Evolutionary conservation across 139 green algal genomes (phyloP).

Genomic region (Pleodorina starrii): DNA sequence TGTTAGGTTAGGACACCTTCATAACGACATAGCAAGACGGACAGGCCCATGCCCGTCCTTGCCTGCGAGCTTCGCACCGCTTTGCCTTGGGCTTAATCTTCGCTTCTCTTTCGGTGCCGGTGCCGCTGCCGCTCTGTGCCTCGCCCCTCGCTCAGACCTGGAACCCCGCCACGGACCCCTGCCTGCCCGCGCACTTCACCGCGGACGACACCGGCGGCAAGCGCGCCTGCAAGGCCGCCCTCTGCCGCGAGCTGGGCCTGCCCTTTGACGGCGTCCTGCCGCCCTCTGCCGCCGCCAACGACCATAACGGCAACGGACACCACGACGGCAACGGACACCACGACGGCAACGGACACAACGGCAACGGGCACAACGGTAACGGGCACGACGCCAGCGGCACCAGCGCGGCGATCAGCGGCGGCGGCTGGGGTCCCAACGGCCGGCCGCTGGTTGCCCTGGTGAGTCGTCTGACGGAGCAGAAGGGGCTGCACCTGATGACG

Average conservation of each 20-base stretch:
- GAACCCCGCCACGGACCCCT: slow-evolving; percentile 39
- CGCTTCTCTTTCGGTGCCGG: too few relatives aligned
- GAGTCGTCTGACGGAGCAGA: slow-evolving; percentile 91
- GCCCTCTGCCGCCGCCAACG: not conserved
- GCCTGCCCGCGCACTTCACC: slow-evolving; percentile 59
- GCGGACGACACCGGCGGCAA: slow-evolving; percentile 63
- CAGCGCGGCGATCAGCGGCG: not conserved
- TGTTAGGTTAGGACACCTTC: too few relatives aligned
- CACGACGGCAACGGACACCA: too few relatives aligned
- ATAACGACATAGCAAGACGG: too few relatives aligned
- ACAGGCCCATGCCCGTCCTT: too few relatives aligned
- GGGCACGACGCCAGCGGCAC: too few relatives aligned
- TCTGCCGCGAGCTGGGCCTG: slow-evolving; percentile 64
- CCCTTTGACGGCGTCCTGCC: slow-evolving; percentile 43
- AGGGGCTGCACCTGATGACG: slow-evolving; percentile 93
- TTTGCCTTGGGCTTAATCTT: too few relatives aligned
- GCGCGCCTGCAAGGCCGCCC: slow-evolving; percentile 65
- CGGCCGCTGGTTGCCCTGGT: slow-evolving; percentile 89
- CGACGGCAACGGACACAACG: not conserved
- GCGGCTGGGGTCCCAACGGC: slow-evolving; percentile 33
- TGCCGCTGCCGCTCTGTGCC: too few relatives aligned
- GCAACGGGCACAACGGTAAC: not conserved
- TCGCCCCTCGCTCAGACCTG: slow-evolving; percentile 31
- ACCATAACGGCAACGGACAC: not conserved
- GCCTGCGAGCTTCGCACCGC: too few relatives aligned